Evolutionary conservation across 2,329 filamentous ascomycete genomes (phyloP), one percentile per base, ranked within the genome.

Genomic region (Atkinsonella texensis): DNA sequence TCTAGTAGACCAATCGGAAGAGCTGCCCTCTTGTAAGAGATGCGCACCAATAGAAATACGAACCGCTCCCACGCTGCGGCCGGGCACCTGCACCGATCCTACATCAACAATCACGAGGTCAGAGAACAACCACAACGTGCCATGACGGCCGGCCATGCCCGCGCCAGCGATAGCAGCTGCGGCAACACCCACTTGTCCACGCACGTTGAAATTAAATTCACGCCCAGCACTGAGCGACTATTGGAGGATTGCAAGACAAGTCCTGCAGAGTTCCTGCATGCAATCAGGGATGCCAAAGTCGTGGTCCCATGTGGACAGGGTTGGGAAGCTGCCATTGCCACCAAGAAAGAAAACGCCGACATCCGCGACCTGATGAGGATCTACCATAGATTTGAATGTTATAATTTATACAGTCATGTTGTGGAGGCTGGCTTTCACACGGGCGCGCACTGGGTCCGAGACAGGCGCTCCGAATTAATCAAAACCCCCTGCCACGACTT

Each of bases 331-430:
- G 48, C 48, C 15, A 50, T 50, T 15, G 48, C 48, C 13, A 50
- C 48, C 48, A 50, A 45, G 48, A 45, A 45, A 45, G 48, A 50
- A 38, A 50, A 45, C 15, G n/a, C 41, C 15, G 48, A 50, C 41
- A 42, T 50, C 13, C 48, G 48, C 31, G 48, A 50, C 38, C 40
- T 50, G 1, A 44, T 50, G 47, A 49, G 38, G 18, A 49, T 49
- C 32, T 49, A 49, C 47, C 48, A 50, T 45, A 50, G 40, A 42
- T 50, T 50, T 45, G 48, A 50, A 28, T 50, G 48, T 40, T 31
- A 50, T 13, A 45, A 45, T 32, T 45, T 50, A 10, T 50, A 50
- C 41, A 31, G 28, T 2, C 48, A 50, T 39, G 48, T 45, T n/a
- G 41, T 50, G 3, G 48, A 50, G 41, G 48, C 41, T 15, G 48